Evolutionary conservation across 495 filamentous ascomycete species (phyloP).

Genomic region (Podospora didyma): DNA sequence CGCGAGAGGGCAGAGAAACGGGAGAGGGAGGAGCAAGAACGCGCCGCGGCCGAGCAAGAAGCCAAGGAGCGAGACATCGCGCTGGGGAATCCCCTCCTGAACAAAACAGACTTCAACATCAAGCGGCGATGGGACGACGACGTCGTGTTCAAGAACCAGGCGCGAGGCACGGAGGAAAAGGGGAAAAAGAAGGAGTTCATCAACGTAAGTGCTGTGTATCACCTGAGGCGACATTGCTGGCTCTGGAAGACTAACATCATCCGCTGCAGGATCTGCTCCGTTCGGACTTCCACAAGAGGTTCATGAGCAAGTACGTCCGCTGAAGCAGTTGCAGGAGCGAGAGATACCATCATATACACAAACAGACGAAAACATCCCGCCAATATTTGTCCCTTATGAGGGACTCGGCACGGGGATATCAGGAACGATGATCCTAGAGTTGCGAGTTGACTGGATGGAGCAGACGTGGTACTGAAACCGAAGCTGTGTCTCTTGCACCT

Average conservation of each 20-base stretch:
- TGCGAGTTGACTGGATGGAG: no score
- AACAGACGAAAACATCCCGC: no score
- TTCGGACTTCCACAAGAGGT: slow-evolving; percentile 95
- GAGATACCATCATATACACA: no score
- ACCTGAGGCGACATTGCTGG: not conserved
- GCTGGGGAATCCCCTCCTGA: slow-evolving; percentile 86
- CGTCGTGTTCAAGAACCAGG: slow-evolving; percentile 99
- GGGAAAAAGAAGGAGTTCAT: slow-evolving; percentile 92
- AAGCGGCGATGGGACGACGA: slow-evolving; percentile 96
- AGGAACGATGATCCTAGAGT: no score
- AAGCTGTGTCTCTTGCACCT: no score
- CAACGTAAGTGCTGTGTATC: slow-evolving; percentile 56
- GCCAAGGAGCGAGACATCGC: slow-evolving; percentile 85
- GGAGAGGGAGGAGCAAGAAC: slow-evolving; percentile 80
- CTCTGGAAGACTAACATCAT: not conserved
- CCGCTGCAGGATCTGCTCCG: slow-evolving; percentile 71
- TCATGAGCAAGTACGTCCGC: slow-evolving; percentile 73
- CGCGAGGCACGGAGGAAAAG: slow-evolving; percentile 88
- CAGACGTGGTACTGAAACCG: no score
- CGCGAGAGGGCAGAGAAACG: slow-evolving; percentile 80
- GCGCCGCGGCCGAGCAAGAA: slow-evolving; percentile 72
- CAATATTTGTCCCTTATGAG: no score
- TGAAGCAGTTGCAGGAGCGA: slow-evolving; percentile 13
- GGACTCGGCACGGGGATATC: no score
- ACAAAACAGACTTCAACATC: slow-evolving; percentile 66